A percentile compares a stretch with the other conserved stretches of the same genome.
Conservation (phyloP, 345 rosid genomes). For the Salix brachista region DNA sequence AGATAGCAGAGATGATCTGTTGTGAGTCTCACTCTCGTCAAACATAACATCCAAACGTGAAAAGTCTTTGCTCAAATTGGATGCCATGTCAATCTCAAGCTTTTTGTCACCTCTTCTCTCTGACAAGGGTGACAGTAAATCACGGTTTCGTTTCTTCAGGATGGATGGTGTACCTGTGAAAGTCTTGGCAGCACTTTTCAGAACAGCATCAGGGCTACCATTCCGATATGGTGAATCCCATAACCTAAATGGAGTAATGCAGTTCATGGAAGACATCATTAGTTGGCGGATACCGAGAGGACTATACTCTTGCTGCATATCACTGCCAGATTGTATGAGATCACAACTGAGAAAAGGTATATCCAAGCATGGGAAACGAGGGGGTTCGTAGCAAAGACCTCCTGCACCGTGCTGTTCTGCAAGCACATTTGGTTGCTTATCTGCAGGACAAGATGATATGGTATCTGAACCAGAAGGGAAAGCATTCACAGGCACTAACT, state of each 20-base stretch:
- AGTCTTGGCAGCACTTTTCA: constrained; percentile 71
- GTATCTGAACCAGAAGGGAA: constrained; percentile 45
- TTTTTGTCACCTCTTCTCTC: constrained; percentile 75
- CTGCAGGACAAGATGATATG: constrained; percentile 34
- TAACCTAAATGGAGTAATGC: constrained; percentile 78
- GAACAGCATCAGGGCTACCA: constrained; percentile 66
- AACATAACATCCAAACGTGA: constrained; percentile 82
- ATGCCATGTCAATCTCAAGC: constrained; percentile 66
- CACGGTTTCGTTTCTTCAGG: constrained; percentile 78
- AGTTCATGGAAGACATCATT: constrained; percentile 79
- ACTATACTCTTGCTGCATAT: constrained; percentile 88
- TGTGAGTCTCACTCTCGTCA: constrained; percentile 44
- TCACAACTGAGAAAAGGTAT: constrained; percentile 95
- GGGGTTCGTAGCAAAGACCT: constrained; percentile 91
- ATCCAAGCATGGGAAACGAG: constrained; percentile 91
- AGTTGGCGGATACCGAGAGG: constrained; percentile 97
- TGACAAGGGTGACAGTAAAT: constrained; percentile 82
- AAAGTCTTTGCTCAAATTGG: constrained; percentile 66
- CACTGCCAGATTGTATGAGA: constrained; percentile 70
- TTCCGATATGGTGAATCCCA: constrained; percentile 87
- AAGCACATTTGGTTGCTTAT: constrained; percentile 30
- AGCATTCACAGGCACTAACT: constrained; percentile 56
- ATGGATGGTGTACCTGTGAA: constrained; percentile 79
- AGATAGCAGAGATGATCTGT: constrained; percentile 30
- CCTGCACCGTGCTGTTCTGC: constrained; percentile 53